Evolutionary conservation across 2,329 filamentous ascomycete genomes (phyloP), one percentile per base, ranked within the genome.

Genomic region (Penicillium glabrum): DNA sequence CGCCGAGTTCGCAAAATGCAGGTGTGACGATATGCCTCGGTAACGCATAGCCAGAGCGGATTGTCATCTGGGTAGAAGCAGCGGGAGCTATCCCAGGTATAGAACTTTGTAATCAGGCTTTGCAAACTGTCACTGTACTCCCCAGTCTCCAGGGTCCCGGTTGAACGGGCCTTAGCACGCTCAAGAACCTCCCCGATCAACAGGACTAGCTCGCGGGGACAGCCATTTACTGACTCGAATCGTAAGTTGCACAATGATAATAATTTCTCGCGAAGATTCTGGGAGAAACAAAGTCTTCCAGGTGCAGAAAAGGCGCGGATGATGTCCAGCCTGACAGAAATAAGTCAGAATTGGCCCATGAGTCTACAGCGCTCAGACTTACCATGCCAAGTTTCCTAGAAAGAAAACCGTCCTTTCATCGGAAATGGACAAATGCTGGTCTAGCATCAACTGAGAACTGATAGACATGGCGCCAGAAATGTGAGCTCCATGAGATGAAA

Each of bases 381-480:
- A 67, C 69, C 68, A 71, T 14, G 66, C 65, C 23, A 71, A 54
- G 26, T 71, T 71, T 0, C 69, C 68, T 3, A 71, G 44, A 24
- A 71, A 71, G 43, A 71, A 71, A 1, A 71, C 59, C 0, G 69
- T 67, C 7, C 68, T 59, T 27, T 66, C 63, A 11, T 68, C 61
- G n/a, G 63, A 57, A 13, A 59, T 52, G 19, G 59, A 63, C 14
- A 71, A 57, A 8, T 51, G 60, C 26, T 69, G 63, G 8, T 59
- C 54, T 7, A 70, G 58, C 21, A 62, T 54, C 8, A 72, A 46
- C 10, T 66, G 64, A 33, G 67, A 69, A 48, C 69, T 72, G 14
- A 72, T 69, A 1, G 70, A 72, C 61, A 72, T 63, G 1, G 69
- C 69, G 7, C 69, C 69, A 2, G 69, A 70, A 11, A 72, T 72